Base-by-base conservation (phyloP, 2,329 filamentous ascomycete species). In the Pyrenophora tritici-repentis region DNA sequence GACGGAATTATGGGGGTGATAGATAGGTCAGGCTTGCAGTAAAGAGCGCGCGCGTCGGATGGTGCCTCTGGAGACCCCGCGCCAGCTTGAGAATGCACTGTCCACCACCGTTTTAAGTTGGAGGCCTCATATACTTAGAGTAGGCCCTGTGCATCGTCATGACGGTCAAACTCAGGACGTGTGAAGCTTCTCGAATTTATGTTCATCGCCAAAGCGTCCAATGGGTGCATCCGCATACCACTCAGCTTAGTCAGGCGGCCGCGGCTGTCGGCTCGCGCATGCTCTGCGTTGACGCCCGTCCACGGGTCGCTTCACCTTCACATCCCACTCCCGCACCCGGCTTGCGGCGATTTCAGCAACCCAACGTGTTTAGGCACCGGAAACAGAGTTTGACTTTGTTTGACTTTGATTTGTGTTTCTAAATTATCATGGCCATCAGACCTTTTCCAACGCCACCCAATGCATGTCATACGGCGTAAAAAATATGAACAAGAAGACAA, bases 391-490 rank as follows among this genome's bases (percentile, higher is more conserved):
- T 39, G 42, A 41, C 6, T 24, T 24, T 24, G 20, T 22, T 7
- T 22, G 7, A 22, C 20, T 7, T 7, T 20, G 18, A 55, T 59
- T 61, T 34, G 39, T 26, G 2, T 42, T 43, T 45, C 57, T 53
- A 53, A 33, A 36, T 16, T 40, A 22, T 20, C 9, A 31, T 40
- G 43, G 35, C 47, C 32, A 46, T 17, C 29, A 17, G 31, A 29
- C 29, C 22, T 12, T 20, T 29, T 16, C 20, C 50, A 59, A 65
- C 61, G 55, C 62, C 62, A 50, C 51, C 54, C 57, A 54, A 64
- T 64, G 62, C 62, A 60, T 42, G n/a, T 42, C 14, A 36, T 29
- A 32, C 33, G 22, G 50, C 16, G 13, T 29, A 31, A 37, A 31
- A 43, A 26, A n/a, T 33, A 29, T 20, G 20, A 24, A 17, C 37